phyloP scores from a whole-genome alignment of 441 rosid species.

The Populus hybrid region DNA sequence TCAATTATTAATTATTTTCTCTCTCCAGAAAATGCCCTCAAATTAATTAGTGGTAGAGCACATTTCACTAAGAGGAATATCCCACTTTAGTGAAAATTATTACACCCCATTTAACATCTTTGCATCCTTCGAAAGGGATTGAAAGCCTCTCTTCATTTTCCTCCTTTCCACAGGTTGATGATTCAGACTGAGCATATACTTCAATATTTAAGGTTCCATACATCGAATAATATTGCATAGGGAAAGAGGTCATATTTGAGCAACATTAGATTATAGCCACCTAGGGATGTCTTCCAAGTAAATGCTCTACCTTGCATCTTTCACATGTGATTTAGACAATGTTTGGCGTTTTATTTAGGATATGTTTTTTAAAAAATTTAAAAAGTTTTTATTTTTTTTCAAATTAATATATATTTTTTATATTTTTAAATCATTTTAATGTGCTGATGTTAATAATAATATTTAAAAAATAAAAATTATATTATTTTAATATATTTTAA shows the following conservation, averaged over 20 bases:
- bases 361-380: no score
- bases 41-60: not conserved
- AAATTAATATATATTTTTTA: no score
- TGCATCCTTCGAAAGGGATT: conserved; percentile 10
- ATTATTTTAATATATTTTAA: no score
- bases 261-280: conserved; percentile 18
- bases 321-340: not conserved
- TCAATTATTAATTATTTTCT: not conserved
- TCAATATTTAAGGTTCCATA: not conserved
- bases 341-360: no score
- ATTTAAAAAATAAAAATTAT: no score
- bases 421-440: no score
- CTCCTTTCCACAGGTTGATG: not conserved
- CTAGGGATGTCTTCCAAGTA: conserved; percentile 19
- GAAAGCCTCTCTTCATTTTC: conserved; percentile 6
- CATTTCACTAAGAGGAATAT: not conserved
- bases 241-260: conserved; percentile 2
- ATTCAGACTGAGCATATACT: conserved; percentile 30
- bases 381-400: no score
- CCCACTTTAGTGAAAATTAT: not conserved
- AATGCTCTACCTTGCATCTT: conserved; percentile 35
- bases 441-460: no score
- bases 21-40: not conserved
- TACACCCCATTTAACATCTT: not conserved
- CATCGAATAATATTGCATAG: not conserved